Evolutionary conservation across 495 filamentous ascomycete genomes (phyloP), one percentile per base, ranked within the genome.

Genomic region (Bathelium albidoporum): DNA sequence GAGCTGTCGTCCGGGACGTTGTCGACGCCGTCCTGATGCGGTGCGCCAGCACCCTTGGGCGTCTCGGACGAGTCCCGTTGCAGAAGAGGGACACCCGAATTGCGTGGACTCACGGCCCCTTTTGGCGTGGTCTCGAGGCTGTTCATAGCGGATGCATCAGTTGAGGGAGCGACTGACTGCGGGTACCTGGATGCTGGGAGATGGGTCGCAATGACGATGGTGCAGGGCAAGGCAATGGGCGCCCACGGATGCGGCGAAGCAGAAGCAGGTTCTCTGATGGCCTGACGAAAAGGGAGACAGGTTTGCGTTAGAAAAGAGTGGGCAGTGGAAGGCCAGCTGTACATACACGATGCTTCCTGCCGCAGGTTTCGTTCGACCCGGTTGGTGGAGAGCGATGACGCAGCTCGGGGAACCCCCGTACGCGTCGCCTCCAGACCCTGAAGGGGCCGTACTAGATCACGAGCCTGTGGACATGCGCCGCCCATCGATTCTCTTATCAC

Each of bases 91-190:
- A 55, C 49, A 55, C 49, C 49, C 4, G 49, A 55, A 24, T 55
- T 55, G 5, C 49, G 49, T 29, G 49, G 49, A 55, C 49, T 55
- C 49, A 55, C 49, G 24, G 49, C 49, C 4, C 49, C 49, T 16
- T 55, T 55, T 55, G 49, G 49, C 24, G 49, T 55, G 49, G 49
- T 55, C 49, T 55, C 49, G 22, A 55, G 49, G 49, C 49, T 55
- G 16, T 24, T 55, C 49, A 55, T 55, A 7, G 49, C 24, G 49
- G 7, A 55, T 26, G 4, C 49, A 55, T 55, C 49, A 55, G 49
- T 29, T 9, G n/a, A 10, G 20, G 16, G 22, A 29, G 22, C 24
- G 24, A 29, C 2, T 55, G n/a, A n/a, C n/a, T n/a, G n/a, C 12
- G 20, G 7, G 20, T 55, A 29, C 12, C 49, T 55, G 24, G 20